Evolutionary conservation across 129 eudicot genomes (phyloP), one percentile per base, ranked within the genome.

Genomic region (Erigeron canadensis): DNA sequence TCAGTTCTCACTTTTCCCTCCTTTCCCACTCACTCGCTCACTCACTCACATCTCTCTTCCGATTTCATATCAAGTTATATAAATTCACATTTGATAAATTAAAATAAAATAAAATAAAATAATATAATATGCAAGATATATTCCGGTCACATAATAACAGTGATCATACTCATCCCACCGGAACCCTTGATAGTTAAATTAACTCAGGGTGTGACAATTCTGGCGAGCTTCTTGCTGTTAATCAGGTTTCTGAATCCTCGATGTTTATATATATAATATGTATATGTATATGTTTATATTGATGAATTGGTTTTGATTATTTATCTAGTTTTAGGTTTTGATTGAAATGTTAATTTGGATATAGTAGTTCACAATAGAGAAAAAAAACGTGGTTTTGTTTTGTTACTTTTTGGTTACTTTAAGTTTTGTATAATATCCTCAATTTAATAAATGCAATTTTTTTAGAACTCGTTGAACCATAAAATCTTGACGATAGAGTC

Each of bases 161-260:
- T 70, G 73, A 74, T 19, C 56, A 73, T 15, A n/a, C n/a, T n/a
- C n/a, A n/a, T n/a, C n/a, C n/a, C n/a, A 82, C 65, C 58, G 92
- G 86, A 71, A 79, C 83, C 74, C 75, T 89, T 79, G 88, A 61
- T 7, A 90, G 82, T 65, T 86, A 89, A 73, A 71, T 89, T 69
- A 83, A 69, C 63, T 69, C 89, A 11, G 2, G 73, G 77, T 61
- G 81, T 81, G 28, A 54, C 80, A 92, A 89, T 84, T 86, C 92
- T 8, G 96, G 96, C 53, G 96, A 89, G 84, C 86, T 89, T 15
- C 85, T 89, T 43, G 96, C 96, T n/a, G 96, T 89, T 28, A 89
- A 89, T 69, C 96, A 89, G 90, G 96, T 86, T 17, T 16, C 7
- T 0, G 9, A n/a, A n/a, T n/a, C n/a, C n/a, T n/a, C n/a, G n/a